Evolutionary conservation across 2,329 filamentous ascomycete genomes (phyloP).

Genomic region (Penicillium sp.): DNA sequence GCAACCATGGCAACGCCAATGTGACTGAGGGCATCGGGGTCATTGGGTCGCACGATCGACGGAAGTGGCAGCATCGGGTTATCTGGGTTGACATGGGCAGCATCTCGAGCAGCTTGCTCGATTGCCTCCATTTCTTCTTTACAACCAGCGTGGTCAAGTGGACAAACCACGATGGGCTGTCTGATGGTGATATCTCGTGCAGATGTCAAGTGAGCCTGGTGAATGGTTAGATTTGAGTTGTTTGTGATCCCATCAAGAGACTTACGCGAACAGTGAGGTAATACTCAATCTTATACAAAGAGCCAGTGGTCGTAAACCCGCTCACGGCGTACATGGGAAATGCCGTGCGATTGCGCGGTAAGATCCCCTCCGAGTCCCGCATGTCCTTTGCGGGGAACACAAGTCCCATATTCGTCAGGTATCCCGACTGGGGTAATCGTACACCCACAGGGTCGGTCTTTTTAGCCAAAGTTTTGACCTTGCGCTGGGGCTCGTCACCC

Average conservation of each 20-base stretch:
- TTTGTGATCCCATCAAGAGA: neutral
- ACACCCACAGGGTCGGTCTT: constrained; percentile 77
- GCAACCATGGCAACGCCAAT: constrained; percentile 65
- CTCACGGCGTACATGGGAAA: constrained; percentile 87
- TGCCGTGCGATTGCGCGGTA: constrained; percentile 78
- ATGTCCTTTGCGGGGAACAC: constrained; percentile 89
- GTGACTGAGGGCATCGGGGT: constrained; percentile 62
- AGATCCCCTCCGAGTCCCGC: constrained; percentile 80
- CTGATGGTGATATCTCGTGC: constrained; percentile 85
- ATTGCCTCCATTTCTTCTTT: constrained; percentile 99
- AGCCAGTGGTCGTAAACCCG: constrained; percentile 91
- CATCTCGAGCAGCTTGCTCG: constrained; percentile 91
- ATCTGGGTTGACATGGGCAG: constrained; percentile 80
- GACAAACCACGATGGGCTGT: constrained; percentile 93
- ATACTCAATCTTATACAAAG: constrained; percentile 97
- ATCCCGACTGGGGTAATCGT: constrained; percentile 86
- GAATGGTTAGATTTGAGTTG: neutral
- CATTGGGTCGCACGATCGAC: constrained; percentile 75
- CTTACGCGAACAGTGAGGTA: constrained; percentile 87
- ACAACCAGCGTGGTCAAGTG: constrained; percentile 90
- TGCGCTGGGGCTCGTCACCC: constrained; percentile 89
- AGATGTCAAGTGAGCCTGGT: constrained; percentile 79
- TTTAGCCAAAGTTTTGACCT: constrained; percentile 81
- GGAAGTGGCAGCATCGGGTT: constrained; percentile 90
- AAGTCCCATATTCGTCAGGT: constrained; percentile 86